Evolutionary conservation across 257 asterid genomes (phyloP), one percentile per base, ranked within the genome.

Genomic region (Oldenlandia corymbosa): DNA sequence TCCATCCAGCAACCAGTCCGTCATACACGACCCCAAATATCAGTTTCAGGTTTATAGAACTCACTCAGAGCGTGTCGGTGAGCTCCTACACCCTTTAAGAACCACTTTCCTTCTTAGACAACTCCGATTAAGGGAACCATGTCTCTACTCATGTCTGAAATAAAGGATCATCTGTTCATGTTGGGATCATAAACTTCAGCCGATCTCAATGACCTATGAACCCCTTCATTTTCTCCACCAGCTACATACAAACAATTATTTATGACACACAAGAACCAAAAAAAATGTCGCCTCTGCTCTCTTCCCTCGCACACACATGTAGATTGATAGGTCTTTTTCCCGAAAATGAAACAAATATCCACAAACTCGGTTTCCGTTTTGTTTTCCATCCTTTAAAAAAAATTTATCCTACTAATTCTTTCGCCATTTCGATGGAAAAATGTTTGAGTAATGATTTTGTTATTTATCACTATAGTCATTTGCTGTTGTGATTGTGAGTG

Each of bases 151-250:
- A 77, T 73, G 12, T 77, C 78, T 60, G 71, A 69, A 60, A 77
- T 77, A 43, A 73, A 73, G 27, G 73, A 69, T 78, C 81, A 77
- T 32, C 81, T 48, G 45, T 77, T 77, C 71, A 73, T 77, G 71
- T 66, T 73, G 47, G 81, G 81, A 70, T 77, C 81, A 23, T 77
- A 77, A 32, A 77, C 78, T 62, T 77, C 81, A 31, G 81, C 81
- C 21, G 81, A 77, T 50, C 71, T 77, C 60, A 77, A 58, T 31
- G 81, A 77, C 62, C 81, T 60, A 10, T 77, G 81, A 51, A 49
- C 34, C 28, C 78, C 81, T 70, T 73, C 81, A 37, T 66, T 77
- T 68, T 77, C 81, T 43, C 81, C 81, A 36, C 81, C 81, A 42
- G 81, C 81, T 10, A 77, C 81, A 34, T 73, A 77, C 52, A 77